Base-by-base conservation (phyloP, 129 eudicot species). In the Scalesia atractyloides region DNA sequence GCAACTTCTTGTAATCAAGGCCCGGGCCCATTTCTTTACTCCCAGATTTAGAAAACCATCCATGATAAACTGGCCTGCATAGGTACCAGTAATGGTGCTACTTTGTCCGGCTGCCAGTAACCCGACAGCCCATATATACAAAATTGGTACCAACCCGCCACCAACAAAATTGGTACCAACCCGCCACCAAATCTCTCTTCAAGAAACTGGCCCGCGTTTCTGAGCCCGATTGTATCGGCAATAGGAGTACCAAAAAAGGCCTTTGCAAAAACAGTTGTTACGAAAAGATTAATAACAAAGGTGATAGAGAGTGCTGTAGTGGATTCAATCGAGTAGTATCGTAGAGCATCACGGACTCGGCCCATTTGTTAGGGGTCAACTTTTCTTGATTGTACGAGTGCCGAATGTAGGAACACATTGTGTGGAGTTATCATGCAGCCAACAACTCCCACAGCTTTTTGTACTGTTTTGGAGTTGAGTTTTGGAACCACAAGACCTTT, bases 391-490 rank as follows among this genome's bases (percentile, higher is more conserved):
- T 90, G 99, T 24, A 95, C 97, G 26, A 94, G 90, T 60, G 98
- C 97, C 24, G 97, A 94, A 73, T 94, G 98, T 67, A 94, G 44
- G 84, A 90, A 94, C 18, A 94, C 99, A 24, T 94, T 94, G 82
- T 94, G 96, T 39, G 99, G 99, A 88, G 88, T 95, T 77, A 95
- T 86, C 52, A 90, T 82, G 86, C 99, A 90, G 30, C 99, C 99
- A 52, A 95, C 94, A 11, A 95, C 91, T 69, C 96, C 99, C 18
- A 95, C 97, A 5, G 99, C 99, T 76, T 88, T 90, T 46, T 86
- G 87, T 46, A 95, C 69, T 26, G 99, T 95, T 72, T 52, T 86
- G 14, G 99, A 95, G 84, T 83, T 90, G 11, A 95, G 94, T 54
- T 88, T 95, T 30, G 97, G 99, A 76, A 95, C 88, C 82, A 86